Evolutionary conservation across 2,329 filamentous ascomycete genomes (phyloP), one percentile per base, ranked within the genome.

Genomic region (Claviceps quebecensis): DNA sequence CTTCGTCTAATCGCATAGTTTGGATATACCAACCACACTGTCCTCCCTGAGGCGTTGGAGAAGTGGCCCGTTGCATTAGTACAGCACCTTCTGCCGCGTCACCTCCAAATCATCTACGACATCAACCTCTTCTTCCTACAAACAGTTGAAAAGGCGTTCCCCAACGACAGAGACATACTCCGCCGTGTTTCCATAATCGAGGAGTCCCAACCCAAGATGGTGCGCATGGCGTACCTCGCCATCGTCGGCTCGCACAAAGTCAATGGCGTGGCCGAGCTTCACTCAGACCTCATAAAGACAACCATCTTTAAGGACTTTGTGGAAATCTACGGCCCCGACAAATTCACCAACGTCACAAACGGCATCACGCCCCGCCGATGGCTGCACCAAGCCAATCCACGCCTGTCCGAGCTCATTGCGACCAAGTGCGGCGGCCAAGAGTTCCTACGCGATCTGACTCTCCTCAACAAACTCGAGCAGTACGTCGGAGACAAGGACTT

Each of bases 291-390:
- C 53, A 95, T 98, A 74, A 93, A 93, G 74, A 94, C 90, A 0
- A 98, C 93, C n/a, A 95, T 98, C 59, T 97, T 98, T 81, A 96
- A 93, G 69, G 93, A 98, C 67, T 98, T 98, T 68, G 91, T 98
- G 54, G 78, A 81, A 60, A 87, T 98, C 57, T 98, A 93, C 61
- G 93, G 93, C 2, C 84, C 85, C 0, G 93, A 98, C 76, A 96
- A 96, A 69, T 98, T 98, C 69, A 95, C 87, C 53, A 98, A 98
- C 61, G 91, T 98, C 57, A 98, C 93, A 57, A 98, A 98, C 67
- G 93, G 93, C 53, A 94, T 98, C 65, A 98, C 93, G 0, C 93
- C 93, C 11, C 80, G 93, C 61, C 80, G 93, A 64, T 98, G 93
- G 93, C 75, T 98, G 53, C 90, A 98, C 72, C 93, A 98, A 69